Percentiles rank a stretch among this genome's conserved stretches.
These are phyloP conservation scores for Macrophomina tecta DNA, from an alignment of 2,329 filamentous ascomycete genomes.

Conservation along the genomic window DNA sequence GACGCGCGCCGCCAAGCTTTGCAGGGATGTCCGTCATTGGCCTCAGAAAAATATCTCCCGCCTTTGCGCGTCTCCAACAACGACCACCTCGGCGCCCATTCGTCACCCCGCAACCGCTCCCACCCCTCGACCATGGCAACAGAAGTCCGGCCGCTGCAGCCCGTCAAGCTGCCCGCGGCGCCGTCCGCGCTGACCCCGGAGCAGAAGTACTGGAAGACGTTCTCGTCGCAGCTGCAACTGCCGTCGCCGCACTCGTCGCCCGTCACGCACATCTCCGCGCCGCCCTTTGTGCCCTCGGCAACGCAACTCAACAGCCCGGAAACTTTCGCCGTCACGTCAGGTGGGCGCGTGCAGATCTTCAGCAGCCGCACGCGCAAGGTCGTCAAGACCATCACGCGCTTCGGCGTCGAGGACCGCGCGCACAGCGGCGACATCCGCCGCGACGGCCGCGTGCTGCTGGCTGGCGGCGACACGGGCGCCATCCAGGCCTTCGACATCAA, in stretches of 20 bases:
- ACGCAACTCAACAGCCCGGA: constrained; percentile 56
- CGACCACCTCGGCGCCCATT: neutral
- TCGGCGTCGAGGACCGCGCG: constrained; percentile 78
- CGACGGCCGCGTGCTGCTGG: constrained; percentile 87
- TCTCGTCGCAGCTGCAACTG: constrained; percentile 88
- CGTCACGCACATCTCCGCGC: constrained; percentile 85
- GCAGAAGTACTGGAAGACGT: constrained; percentile 94
- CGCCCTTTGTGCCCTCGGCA: constrained; percentile 53
- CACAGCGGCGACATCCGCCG: constrained; percentile 86
- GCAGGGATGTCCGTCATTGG: constrained; percentile 21
- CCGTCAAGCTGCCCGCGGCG: constrained; percentile 81
- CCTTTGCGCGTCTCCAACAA: constrained; percentile 1
- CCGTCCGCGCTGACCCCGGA: constrained; percentile 86
- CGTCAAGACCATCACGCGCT: constrained; percentile 91
- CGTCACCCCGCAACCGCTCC: neutral
- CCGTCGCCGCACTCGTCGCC: constrained; percentile 89
- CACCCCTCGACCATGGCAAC: constrained; percentile 70
- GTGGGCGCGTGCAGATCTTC: constrained; percentile 91
- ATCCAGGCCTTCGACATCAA: constrained; percentile 95
- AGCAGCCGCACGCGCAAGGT: constrained; percentile 90
- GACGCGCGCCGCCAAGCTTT: constrained; percentile 13
- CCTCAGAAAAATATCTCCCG: constrained; percentile 27
- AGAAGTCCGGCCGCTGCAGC: constrained; percentile 79
- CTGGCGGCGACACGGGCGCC: constrained; percentile 87
- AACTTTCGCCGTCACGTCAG: constrained; percentile 91